Conservation (phyloP, 2,329 filamentous ascomycete species). For the Pseudogymnoascus sp. region DNA sequence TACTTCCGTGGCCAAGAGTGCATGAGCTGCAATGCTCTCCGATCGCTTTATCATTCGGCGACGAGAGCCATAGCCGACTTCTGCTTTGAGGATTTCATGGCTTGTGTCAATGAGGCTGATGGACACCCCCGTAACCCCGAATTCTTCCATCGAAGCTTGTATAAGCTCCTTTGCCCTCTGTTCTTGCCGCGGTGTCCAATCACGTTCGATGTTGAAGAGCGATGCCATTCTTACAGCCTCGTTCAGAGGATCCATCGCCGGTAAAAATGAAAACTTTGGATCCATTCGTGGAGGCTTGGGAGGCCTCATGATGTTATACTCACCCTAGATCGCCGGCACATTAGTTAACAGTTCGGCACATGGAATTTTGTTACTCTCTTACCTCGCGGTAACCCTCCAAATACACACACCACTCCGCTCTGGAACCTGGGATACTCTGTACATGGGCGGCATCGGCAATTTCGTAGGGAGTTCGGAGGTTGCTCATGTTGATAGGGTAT, state of each 20-base stretch:
- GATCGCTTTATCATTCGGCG: constrained; percentile 20
- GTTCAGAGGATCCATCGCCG: constrained; percentile 23
- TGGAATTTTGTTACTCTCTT: not conserved
- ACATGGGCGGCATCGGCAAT: not conserved
- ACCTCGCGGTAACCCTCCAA: not conserved
- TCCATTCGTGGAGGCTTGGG: constrained; percentile 26
- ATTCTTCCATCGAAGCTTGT: constrained; percentile 21
- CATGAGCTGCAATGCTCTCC: constrained; percentile 30
- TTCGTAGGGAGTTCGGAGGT: not conserved
- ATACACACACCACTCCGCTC: not conserved
- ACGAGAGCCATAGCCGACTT: constrained; percentile 21
- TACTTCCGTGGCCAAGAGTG: constrained; percentile 26
- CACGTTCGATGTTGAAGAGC: constrained; percentile 18
- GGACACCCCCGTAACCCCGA: constrained; percentile 23
- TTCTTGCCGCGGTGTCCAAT: constrained; percentile 19
- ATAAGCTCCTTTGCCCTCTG: constrained; percentile 19
- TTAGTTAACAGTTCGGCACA: not conserved
- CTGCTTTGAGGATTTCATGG: constrained; percentile 27
- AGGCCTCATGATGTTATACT: constrained; percentile 27
- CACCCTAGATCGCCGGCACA: constrained; percentile 20
- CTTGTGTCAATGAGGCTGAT: constrained; percentile 29
- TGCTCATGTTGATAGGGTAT: not conserved
- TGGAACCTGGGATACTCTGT: not conserved
- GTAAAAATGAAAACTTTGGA: constrained; percentile 22
- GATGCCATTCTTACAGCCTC: constrained; percentile 21